phyloP scores from a whole-genome alignment of 306 rosid species.

The Acacia crassicarpa region DNA sequence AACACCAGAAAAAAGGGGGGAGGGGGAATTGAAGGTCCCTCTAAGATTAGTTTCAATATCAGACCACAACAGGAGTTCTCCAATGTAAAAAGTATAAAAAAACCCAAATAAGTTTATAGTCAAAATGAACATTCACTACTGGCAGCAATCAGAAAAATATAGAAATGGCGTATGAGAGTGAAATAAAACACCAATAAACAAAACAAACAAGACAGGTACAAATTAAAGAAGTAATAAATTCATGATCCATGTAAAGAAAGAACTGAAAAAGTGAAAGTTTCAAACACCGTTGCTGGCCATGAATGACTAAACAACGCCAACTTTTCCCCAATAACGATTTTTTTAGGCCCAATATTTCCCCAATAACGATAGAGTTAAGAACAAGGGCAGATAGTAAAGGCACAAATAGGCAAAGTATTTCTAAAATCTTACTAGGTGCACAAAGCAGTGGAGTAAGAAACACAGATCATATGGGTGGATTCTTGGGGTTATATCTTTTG shows the following conservation, averaged over 20 bases:
- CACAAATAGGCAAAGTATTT: slow-evolving; percentile 18
- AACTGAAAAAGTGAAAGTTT: slow-evolving; percentile 36
- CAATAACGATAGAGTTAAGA: slow-evolving; percentile 28
- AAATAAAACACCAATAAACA: slow-evolving; percentile 31
- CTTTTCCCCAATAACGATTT: slow-evolving; percentile 24
- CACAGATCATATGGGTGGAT: not conserved
- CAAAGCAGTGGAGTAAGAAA: slow-evolving; percentile 2
- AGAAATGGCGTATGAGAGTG: slow-evolving; percentile 1
- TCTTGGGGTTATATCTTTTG: slow-evolving; percentile 39
- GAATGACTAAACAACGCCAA: slow-evolving; percentile 39
- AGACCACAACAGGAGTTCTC: slow-evolving; percentile 43
- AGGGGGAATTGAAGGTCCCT: too few species aligned
- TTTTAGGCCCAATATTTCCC: slow-evolving; percentile 15
- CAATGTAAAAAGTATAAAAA: slow-evolving; percentile 43
- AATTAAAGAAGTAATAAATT: slow-evolving; percentile 17
- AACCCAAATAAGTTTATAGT: slow-evolving; percentile 25
- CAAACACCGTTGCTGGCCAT: slow-evolving; percentile 26
- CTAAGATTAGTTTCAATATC: slow-evolving; percentile 19
- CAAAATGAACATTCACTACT: slow-evolving; percentile 31
- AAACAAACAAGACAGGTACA: slow-evolving; percentile 39
- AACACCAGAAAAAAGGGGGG: not conserved
- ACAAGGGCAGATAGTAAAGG: slow-evolving; percentile 37
- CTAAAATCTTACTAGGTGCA: slow-evolving; percentile 15
- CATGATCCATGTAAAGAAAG: slow-evolving; percentile 17
- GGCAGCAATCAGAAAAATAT: slow-evolving; percentile 12